Percentiles rank a stretch among this genome's conserved stretches.
Conservation (phyloP, 116 monocot genomes). For the Phalaenopsis hybrid region DNA sequence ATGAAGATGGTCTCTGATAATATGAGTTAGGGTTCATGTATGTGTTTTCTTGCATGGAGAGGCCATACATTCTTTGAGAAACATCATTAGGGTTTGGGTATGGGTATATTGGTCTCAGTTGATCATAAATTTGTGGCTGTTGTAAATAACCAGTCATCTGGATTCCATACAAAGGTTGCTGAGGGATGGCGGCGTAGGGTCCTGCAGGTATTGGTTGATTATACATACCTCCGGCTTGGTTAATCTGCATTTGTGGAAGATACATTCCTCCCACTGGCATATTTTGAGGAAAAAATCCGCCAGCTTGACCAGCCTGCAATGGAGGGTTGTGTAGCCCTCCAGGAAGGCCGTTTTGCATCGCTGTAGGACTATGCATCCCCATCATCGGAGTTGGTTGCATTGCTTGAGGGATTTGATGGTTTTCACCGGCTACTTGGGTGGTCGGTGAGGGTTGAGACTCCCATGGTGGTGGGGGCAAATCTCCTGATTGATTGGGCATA, state of each 20-base stretch:
- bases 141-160: constrained; percentile 37
- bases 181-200: constrained; percentile 14
- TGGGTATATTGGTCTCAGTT: constrained; percentile 21
- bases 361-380: background rate
- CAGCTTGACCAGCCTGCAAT: constrained; percentile 3
- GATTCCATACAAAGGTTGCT: constrained; percentile 29
- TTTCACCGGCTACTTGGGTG: constrained; percentile 15
- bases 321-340: constrained; percentile 1
- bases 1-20: constrained; percentile 26
- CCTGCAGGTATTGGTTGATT: constrained; percentile 13
- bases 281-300: background rate
- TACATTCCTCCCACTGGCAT: constrained; percentile 9
- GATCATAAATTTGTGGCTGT: constrained; percentile 48
- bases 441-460: constrained; percentile 41
- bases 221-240: constrained; percentile 10
- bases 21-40: constrained; percentile 16
- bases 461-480: constrained; percentile 94
- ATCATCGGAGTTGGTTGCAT: background rate
- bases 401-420: constrained; percentile 1
- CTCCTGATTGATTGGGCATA: constrained; percentile 28
- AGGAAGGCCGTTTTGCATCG: constrained; percentile 7
- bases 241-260: constrained; percentile 11
- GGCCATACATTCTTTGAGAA: constrained; percentile 64
- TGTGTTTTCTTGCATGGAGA: constrained; percentile 37
- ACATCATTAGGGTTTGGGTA: constrained; percentile 45